phyloP scores from a whole-genome alignment of 805 yeast genomes.

The Millerago galiae region DNA sequence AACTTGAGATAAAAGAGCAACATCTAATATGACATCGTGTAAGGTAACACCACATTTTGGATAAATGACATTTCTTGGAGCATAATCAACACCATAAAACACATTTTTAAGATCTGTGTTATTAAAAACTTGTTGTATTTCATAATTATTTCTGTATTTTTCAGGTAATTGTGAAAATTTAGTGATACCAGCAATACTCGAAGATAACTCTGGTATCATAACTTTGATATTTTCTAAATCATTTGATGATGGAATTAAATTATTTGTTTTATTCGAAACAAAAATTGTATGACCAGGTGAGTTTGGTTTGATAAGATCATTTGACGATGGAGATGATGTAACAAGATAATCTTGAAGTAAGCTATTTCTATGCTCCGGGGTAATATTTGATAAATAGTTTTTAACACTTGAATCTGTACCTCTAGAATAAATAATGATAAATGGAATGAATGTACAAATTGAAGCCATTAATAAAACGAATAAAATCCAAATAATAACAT shows the following conservation, averaged over 20 bases:
- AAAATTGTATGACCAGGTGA: background rate
- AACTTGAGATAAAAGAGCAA: constrained; percentile 49
- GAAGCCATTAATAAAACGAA: constrained; percentile 12
- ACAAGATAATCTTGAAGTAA: constrained; percentile 12
- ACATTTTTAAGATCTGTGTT: constrained; percentile 27
- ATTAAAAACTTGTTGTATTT: constrained; percentile 32
- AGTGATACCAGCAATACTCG: constrained; percentile 20
- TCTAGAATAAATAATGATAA: constrained; percentile 22
- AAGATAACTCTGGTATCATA: constrained; percentile 2
- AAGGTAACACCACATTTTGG: constrained; percentile 47
- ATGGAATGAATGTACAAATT: constrained; percentile 15
- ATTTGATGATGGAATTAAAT: background rate
- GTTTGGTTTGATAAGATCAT: background rate
- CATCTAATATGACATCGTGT: constrained; percentile 47
- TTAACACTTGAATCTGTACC: constrained; percentile 27
- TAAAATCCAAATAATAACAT: constrained; percentile 16
- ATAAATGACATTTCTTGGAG: constrained; percentile 46
- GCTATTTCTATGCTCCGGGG: constrained; percentile 19
- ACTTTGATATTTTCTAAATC: background rate
- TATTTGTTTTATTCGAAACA: background rate
- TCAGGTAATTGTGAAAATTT: constrained; percentile 27
- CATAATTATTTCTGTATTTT: constrained; percentile 28
- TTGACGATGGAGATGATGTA: background rate
- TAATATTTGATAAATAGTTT: constrained; percentile 25
- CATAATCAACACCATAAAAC: constrained; percentile 55